These are phyloP conservation scores for Chrysoporthe deuterocubensis DNA, from an alignment of 2,329 filamentous ascomycete genomes.

Conservation along the genomic window DNA sequence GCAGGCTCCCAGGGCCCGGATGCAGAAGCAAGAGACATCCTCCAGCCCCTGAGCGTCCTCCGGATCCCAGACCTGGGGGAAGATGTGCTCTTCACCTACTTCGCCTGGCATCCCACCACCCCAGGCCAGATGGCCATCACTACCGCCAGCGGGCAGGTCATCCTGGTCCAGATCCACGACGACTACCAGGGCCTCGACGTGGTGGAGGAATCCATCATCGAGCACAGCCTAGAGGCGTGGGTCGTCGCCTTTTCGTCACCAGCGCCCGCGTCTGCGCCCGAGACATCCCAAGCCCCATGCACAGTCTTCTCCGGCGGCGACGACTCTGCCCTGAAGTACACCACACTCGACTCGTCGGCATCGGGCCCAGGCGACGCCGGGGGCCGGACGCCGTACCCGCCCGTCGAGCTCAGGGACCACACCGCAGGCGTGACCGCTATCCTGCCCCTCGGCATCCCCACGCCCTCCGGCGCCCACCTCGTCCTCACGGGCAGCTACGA, in stretches of 20 bases:
- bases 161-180: conserved; percentile 54
- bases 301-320: conserved; percentile 74
- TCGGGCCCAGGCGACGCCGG: not conserved
- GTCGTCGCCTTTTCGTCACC: conserved; percentile 61
- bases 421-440: conserved; percentile 88
- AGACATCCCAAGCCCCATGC: conserved; percentile 15
- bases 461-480: conserved; percentile 53
- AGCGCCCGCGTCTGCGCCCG: conserved; percentile 9
- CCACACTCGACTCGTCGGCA: conserved; percentile 31
- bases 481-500: conserved; percentile 92
- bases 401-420: conserved; percentile 50
- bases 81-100: conserved; percentile 69
- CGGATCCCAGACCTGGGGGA: conserved; percentile 55
- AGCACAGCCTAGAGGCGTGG: conserved; percentile 73
- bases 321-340: conserved; percentile 65
- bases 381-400: conserved; percentile 30
- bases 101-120: conserved; percentile 70
- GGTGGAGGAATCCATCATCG: conserved; percentile 45
- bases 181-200: conserved; percentile 44
- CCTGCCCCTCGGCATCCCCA: conserved; percentile 62
- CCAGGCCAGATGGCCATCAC: conserved; percentile 67
- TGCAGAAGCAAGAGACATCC: not conserved
- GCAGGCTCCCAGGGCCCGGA: not conserved
- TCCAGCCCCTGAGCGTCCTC: conserved; percentile 49
- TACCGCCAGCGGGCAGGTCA: conserved; percentile 69